Base-by-base conservation (phyloP, 139 green algal genomes). In the Limnomonas spitsbergensis region DNA sequence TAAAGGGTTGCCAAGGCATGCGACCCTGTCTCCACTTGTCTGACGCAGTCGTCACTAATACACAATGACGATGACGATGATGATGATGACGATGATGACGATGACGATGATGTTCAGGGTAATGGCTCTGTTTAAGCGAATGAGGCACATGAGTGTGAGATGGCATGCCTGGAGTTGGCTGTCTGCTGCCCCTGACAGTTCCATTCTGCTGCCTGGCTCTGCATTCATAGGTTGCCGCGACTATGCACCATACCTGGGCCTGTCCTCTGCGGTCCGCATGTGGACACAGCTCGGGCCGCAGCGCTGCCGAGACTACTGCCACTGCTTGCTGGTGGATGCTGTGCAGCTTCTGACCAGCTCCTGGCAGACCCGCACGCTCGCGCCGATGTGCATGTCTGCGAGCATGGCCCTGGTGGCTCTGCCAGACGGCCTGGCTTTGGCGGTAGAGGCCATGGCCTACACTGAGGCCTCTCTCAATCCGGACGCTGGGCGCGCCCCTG, bases 231-330 rank as follows among this genome's bases (percentile, higher is more conserved):
- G 83, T 54, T 88, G 80, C 68, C 80, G 86, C 2, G 90, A 94
- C 80, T 94, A 92, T 36, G 77, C 88, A 3, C 86, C 90, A 1
- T 88, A 89, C 69, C 83, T 94, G 66, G 87, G 72, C 4, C 61
- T 90, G 26, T 80, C 80, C 0, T 84, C 87, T 0, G 87, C 86
- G 0, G 74, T 94, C 34, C 66, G 53, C n/a, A 84, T 85, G 70
- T 91, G 84, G 88, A 40, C 40, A 26, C 27, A 7, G 37, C 69
- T 87, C n/a, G 85, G 85, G 0, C 37, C 24, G 1, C 34, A 71
- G 36, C 56, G 79, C 26, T 80, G 72, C 79, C 78, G 78, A 2
- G 24, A 1, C 1, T 88, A 92, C 82, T 85, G 83, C 53, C 78
- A 76, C 7, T 0, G 1, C 1, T 75, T 91, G 66, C 73, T 92